Evolutionary conservation across 2,329 filamentous ascomycete genomes (phyloP).

Genomic region (Trichoderma sp.): DNA sequence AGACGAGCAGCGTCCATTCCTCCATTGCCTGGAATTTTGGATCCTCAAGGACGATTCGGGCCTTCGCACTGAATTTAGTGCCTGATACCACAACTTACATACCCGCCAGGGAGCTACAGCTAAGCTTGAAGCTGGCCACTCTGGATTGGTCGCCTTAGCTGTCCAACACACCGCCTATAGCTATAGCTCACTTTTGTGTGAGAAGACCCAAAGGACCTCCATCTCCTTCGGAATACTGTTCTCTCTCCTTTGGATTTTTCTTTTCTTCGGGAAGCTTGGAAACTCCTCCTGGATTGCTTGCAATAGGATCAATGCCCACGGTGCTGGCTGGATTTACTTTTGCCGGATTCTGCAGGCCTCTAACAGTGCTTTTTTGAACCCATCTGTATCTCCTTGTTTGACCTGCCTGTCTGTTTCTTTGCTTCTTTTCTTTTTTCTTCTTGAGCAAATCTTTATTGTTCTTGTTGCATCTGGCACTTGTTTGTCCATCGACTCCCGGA

Average conservation of each 20-base stretch:
- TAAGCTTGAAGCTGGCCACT: conserved; percentile 24
- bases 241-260: conserved; percentile 25
- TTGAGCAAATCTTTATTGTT: conserved; percentile 3
- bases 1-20: conserved; percentile 24
- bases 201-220: conserved; percentile 26
- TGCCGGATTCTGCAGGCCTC: conserved; percentile 26
- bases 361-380: conserved; percentile 11
- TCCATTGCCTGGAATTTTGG: conserved; percentile 25
- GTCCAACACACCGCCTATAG: conserved; percentile 28
- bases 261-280: conserved; percentile 16
- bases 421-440: neutral
- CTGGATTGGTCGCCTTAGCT: conserved; percentile 28
- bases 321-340: conserved; percentile 27
- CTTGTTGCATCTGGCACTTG: conserved; percentile 5
- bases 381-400: neutral
- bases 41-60: conserved; percentile 29
- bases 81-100: conserved; percentile 27
- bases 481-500: conserved; percentile 1
- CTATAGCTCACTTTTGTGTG: conserved; percentile 23
- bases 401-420: conserved; percentile 8
- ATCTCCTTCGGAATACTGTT: conserved; percentile 21
- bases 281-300: conserved; percentile 21
- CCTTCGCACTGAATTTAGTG: conserved; percentile 30
- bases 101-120: conserved; percentile 21
- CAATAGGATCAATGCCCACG: conserved; percentile 29